Base-by-base conservation (phyloP, 352 stramenopile genomes). In the Lagenidium sp. region DNA sequence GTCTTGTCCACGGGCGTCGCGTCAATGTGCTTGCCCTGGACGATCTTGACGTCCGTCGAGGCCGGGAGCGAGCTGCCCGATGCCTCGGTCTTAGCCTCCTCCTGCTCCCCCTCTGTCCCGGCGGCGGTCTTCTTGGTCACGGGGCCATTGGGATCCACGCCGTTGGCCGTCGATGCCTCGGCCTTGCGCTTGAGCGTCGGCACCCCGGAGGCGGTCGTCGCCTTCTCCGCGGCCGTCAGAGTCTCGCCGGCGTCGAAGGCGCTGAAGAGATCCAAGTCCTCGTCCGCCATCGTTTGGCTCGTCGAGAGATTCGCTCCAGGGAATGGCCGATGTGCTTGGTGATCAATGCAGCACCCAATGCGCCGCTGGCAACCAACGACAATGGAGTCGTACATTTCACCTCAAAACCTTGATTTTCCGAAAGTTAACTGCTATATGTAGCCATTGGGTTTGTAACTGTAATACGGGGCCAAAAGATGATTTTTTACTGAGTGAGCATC, bases 201-300 rank as follows among this genome's bases (percentile, higher is more conserved):
- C 11, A 47, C 21, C 4, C 57, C 28, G 6, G 45, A 31, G 2
- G 55, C 31, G 4, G 52, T 49, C 4, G 56, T 53, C 24, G 40
- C 36, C 55, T 80, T 71, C 48, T 88, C 68, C 18, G 64, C 68
- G n/a, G 58, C 50, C 7, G 66, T 73, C 16, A 85, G 68, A 50
- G 62, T 92, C 53, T 69, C 73, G 40, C 59, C 62, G 45, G 90
- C 87, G 47, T 97, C 92, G 52, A 98, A 96, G 30, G 88, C 92
- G 35, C 85, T 85, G 63, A 98, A 98, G 37, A 98, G 63, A 57
- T 95, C 92, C 25, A 97, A 71, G 19, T 97, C 72, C 44, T 97
- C 84, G 56, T 95, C 85, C 51, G 36, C 36, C 50, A 58, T 58
- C 8, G 43, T 41, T 6, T n/a, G n/a, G n/a, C n/a, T n/a, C n/a